Conservation (phyloP, 495 filamentous ascomycete species). For the Rhizodiscina lignyota region DNA sequence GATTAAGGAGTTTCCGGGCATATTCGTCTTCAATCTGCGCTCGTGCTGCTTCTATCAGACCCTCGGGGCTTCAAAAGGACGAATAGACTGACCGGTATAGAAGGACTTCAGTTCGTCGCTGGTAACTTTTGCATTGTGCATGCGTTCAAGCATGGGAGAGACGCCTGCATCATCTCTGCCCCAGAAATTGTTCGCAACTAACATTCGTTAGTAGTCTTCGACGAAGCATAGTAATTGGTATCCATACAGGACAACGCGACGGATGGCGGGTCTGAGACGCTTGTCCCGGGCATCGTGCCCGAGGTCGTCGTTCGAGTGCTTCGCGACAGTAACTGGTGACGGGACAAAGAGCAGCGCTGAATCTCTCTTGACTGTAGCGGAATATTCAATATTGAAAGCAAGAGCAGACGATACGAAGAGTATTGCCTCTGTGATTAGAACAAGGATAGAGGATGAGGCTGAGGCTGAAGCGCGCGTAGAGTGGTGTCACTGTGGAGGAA, state of each 20-base stretch:
- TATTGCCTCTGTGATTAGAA: too few relatives aligned
- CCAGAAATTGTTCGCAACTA: conserved; percentile 99
- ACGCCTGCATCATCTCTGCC: conserved; percentile 97
- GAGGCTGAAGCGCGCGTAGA: too few relatives aligned
- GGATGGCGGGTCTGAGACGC: conserved; percentile 41
- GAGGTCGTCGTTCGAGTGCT: too few relatives aligned
- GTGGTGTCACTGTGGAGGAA: too few relatives aligned
- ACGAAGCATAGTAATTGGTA: background rate
- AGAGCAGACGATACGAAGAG: too few relatives aligned
- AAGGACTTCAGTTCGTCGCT: conserved; percentile 89
- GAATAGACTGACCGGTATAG: conserved; percentile 50
- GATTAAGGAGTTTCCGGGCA: conserved; percentile 70
- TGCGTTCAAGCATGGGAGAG: conserved; percentile 79
- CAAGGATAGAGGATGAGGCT: too few relatives aligned
- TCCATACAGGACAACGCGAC: conserved; percentile 46
- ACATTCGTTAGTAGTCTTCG: conserved; percentile 9
- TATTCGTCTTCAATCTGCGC: conserved; percentile 96
- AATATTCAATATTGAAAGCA: too few relatives aligned
- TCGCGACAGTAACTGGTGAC: too few relatives aligned
- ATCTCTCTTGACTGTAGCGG: too few relatives aligned
- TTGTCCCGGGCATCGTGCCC: conserved; percentile 41
- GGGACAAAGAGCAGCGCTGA: too few relatives aligned
- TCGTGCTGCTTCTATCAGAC: conserved; percentile 35
- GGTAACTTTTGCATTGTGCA: conserved; percentile 89
- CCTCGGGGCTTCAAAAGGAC: background rate